Conservation (phyloP, 805 yeast genomes). For the Zygosaccharomyces lentus region DNA sequence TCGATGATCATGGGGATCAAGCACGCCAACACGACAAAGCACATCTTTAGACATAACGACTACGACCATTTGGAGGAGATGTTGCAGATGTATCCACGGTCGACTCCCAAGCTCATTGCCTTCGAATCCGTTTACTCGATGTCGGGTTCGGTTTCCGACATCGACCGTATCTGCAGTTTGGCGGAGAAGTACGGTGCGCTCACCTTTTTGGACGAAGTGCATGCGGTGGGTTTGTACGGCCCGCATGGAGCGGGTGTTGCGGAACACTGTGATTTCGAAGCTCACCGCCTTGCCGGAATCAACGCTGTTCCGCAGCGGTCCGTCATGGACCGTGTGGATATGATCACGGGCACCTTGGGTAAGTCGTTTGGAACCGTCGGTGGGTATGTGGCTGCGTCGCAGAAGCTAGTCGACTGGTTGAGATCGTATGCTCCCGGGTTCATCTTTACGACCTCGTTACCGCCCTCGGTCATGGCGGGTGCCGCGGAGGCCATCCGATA, state of each 20-base stretch:
- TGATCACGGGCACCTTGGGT: constrained; percentile 96
- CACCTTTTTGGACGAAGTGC: constrained; percentile 97
- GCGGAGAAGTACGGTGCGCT: constrained; percentile 98
- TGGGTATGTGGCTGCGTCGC: constrained; percentile 91
- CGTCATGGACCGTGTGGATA: constrained; percentile 85
- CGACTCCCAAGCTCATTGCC: constrained; percentile 92
- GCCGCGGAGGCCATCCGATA: constrained; percentile 81
- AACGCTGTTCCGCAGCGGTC: constrained; percentile 43
- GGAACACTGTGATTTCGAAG: constrained; percentile 87
- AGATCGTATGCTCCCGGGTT: constrained; percentile 97
- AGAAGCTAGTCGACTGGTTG: constrained; percentile 84
- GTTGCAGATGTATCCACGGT: constrained; percentile 74
- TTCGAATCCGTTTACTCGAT: constrained; percentile 96
- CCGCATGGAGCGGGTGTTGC: constrained; percentile 99
- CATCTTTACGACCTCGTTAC: constrained; percentile 92
- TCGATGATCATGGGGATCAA: constrained; percentile 96
- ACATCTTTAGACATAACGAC: constrained; percentile 88
- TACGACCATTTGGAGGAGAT: constrained; percentile 74
- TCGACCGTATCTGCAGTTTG: constrained; percentile 84
- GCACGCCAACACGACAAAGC: constrained; percentile 84
- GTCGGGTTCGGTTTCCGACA: constrained; percentile 97
- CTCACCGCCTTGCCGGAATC: constrained; percentile 66
- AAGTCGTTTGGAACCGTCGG: constrained; percentile 97
- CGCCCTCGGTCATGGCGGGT: constrained; percentile 98
- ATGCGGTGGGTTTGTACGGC: constrained; percentile 98